Evolutionary conservation across 495 filamentous ascomycete genomes (phyloP), one percentile per base, ranked within the genome.

Genomic region (Penicillium coprophilum): DNA sequence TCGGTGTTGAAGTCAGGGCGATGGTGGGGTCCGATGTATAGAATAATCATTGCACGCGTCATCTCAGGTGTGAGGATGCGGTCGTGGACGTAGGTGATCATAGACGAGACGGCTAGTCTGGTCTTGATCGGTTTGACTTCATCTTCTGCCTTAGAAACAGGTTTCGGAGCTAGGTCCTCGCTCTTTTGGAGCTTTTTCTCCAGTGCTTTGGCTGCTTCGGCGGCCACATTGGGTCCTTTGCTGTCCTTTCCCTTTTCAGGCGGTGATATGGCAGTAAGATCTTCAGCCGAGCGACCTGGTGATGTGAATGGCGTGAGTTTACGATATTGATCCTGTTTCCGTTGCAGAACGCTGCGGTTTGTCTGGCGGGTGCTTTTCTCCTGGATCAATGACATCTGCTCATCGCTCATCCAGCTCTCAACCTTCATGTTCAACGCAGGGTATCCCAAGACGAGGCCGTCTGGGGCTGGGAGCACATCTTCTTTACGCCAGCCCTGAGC

Each of bases 41-140:
- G 81, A 69, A 98, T 96, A 55, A 98, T 94, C 94, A 98, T 97
- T 28, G 92, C 92, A 49, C 94, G 87, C 88, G 97, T 96, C 91
- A 98, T 96, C 69, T 97, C 95, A 0, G 94, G 95, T 0, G 90
- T 92, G 23, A 98, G 80, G 34, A 98, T 88, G 21, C 95, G 89
- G 72, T 98, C 94, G 69, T 92, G 90, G 67, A 96, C 94, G 75
- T 97, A 98, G 11, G 93, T 96, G 51, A 98, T 92, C 84, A 96
- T 93, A n/a, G 85, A 90, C 1, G 91, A 90, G 73, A 91, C 92
- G 39, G 94, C 92, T 8, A 98, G 82, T 39, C 91, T 84, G 17
- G 94, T 97, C 57, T 82, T 86, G 52, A 96, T 84, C n/a, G 84
- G 85, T 62, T 84, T 76, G 2, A 87, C 74, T 52, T 80, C 81